Conservation (phyloP, 768 basidiomycete species). For the Naganishia vaughanmartiniae region DNA sequence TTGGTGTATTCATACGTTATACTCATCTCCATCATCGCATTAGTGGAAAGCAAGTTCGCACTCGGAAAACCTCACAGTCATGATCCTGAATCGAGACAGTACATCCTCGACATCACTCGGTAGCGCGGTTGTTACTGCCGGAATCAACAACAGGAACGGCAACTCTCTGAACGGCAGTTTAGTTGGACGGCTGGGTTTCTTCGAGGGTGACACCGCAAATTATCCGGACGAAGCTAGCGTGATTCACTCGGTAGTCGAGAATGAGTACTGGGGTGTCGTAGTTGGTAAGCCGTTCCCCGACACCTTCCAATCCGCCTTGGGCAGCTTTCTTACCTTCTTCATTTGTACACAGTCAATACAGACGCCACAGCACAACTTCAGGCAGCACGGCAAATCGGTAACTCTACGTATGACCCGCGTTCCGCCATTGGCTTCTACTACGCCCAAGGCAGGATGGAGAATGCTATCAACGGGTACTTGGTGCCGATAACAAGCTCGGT, state of each 20-base stretch:
- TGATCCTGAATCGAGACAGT: slow-evolving; percentile 55
- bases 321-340: not conserved
- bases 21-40: slow-evolving; percentile 29
- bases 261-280: slow-evolving; percentile 55
- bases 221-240: slow-evolving; percentile 48
- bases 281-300: slow-evolving; percentile 47
- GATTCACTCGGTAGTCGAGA: slow-evolving; percentile 51
- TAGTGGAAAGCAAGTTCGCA: slow-evolving; percentile 46
- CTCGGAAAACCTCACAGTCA: slow-evolving; percentile 53
- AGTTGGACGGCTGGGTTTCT: slow-evolving; percentile 44
- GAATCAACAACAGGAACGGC: slow-evolving; percentile 17
- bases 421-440: slow-evolving; percentile 55
- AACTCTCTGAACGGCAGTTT: slow-evolving; percentile 28
- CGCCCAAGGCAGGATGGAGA: slow-evolving; percentile 56
- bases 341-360: slow-evolving; percentile 44
- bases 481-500: slow-evolving; percentile 51
- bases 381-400: slow-evolving; percentile 53
- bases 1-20: slow-evolving; percentile 30
- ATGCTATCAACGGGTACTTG: slow-evolving; percentile 54
- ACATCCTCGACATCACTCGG: slow-evolving; percentile 14
- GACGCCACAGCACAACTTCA: slow-evolving; percentile 52
- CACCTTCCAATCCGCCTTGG: not conserved
- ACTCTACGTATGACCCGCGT: slow-evolving; percentile 52
- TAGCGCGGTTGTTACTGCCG: not conserved
- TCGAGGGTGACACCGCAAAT: slow-evolving; percentile 35